Evolutionary conservation across 495 filamentous ascomycete species (phyloP).

Genomic region (Penicillium silybi): DNA sequence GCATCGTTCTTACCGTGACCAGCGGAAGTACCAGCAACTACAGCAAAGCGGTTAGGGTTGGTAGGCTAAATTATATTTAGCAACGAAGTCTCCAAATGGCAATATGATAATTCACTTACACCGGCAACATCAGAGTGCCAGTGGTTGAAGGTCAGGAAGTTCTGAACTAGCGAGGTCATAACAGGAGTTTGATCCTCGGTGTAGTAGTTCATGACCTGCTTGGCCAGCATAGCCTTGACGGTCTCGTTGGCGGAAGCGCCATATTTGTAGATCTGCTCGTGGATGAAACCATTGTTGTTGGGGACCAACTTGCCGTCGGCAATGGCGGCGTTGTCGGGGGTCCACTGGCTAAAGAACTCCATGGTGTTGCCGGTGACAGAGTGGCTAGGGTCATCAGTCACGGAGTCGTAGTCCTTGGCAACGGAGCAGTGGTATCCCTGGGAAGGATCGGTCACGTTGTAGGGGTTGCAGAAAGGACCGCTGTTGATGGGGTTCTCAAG

Average conservation of each 20-base stretch:
- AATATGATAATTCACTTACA: slow-evolving; percentile 20
- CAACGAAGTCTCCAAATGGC: too few species aligned
- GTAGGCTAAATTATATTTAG: slow-evolving; percentile 26
- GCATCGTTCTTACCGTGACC: slow-evolving; percentile 48
- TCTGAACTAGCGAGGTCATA: slow-evolving; percentile 39
- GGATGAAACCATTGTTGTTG: slow-evolving; percentile 41
- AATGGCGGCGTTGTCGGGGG: slow-evolving; percentile 36
- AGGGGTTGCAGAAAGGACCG: slow-evolving; percentile 40
- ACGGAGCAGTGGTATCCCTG: slow-evolving; percentile 32
- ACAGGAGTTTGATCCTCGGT: slow-evolving; percentile 45
- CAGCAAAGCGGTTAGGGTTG: slow-evolving; percentile 44
- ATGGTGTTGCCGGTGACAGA: slow-evolving; percentile 46
- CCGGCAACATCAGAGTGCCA: slow-evolving; percentile 49
- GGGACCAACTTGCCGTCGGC: slow-evolving; percentile 25
- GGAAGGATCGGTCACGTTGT: slow-evolving; percentile 34
- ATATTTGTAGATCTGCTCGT: slow-evolving; percentile 40
- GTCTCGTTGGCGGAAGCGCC: slow-evolving; percentile 26
- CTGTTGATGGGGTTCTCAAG: slow-evolving; percentile 41
- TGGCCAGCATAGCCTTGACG: slow-evolving; percentile 12
- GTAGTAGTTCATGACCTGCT: slow-evolving; percentile 48
- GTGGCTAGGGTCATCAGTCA: slow-evolving; percentile 48
- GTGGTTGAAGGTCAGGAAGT: slow-evolving; percentile 47
- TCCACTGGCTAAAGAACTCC: slow-evolving; percentile 43
- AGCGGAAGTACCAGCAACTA: slow-evolving; percentile 42
- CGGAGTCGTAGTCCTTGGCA: slow-evolving; percentile 37